Evolutionary conservation across 768 basidiomycete species (phyloP).

Genomic region (Tulasnella calospora): DNA sequence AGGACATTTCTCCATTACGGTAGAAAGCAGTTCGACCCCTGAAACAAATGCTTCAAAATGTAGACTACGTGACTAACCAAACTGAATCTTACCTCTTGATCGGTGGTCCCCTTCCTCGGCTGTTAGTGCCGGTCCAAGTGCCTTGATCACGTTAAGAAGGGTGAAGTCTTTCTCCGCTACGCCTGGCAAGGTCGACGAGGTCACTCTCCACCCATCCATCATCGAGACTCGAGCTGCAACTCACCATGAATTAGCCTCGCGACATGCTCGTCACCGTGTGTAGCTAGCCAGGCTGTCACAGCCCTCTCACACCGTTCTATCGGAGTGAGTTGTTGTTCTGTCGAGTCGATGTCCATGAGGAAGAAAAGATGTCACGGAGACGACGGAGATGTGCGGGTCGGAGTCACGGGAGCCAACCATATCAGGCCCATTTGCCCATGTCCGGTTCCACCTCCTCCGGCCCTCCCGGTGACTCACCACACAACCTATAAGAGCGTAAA

Average conservation of each 20-base stretch:
- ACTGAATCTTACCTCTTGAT: conserved; percentile 58
- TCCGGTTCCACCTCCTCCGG: background rate
- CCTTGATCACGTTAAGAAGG: conserved; percentile 75
- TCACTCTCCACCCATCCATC: background rate
- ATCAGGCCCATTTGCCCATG: background rate
- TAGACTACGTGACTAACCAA: background rate
- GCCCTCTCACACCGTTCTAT: conserved; percentile 50
- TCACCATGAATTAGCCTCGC: conserved; percentile 56
- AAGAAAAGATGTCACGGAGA: background rate
- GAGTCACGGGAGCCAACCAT: conserved; percentile 8
- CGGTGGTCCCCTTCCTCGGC: conserved; percentile 75
- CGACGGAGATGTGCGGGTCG: background rate
- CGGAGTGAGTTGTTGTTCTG: background rate
- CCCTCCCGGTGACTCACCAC: background rate
- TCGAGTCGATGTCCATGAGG: conserved; percentile 5
- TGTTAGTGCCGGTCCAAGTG: conserved; percentile 81
- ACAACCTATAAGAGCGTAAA: background rate
- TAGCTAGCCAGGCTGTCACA: conserved; percentile 68
- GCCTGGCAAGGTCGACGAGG: conserved; percentile 36
- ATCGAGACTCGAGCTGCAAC: conserved; percentile 29
- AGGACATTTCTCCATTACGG: conserved; percentile 59
- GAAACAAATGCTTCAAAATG: background rate
- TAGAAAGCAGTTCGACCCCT: conserved; percentile 84
- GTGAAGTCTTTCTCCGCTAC: conserved; percentile 53
- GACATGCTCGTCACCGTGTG: conserved; percentile 56